A percentile compares a stretch with the other conserved stretches of the same genome.
phyloP scores from a whole-genome alignment of 306 rosid species.

The Lathyrus oleraceus region DNA sequence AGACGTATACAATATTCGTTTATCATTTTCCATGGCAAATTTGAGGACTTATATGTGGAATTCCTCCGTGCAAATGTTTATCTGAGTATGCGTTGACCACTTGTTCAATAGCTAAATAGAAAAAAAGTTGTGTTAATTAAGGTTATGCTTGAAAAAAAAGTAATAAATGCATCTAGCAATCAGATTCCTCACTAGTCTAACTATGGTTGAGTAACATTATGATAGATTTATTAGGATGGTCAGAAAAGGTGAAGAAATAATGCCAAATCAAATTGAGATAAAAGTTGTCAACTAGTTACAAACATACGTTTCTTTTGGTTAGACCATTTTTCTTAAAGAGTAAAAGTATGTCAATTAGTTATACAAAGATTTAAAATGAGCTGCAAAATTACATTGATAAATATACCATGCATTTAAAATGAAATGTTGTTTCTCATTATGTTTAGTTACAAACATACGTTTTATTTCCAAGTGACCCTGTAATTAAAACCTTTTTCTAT shows the following conservation, averaged over 20 bases:
- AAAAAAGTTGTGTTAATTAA: no score
- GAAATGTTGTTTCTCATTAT: constrained; percentile 7
- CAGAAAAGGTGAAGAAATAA: background rate
- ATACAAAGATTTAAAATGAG: background rate
- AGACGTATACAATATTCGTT: no score
- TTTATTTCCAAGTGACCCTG: background rate
- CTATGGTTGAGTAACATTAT: constrained; percentile 7
- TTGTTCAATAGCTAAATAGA: no score
- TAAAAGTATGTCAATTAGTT: background rate
- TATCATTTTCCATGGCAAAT: no score
- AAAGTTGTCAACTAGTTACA: no score
- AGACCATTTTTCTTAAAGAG: background rate
- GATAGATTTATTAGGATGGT: background rate
- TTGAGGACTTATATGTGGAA: no score
- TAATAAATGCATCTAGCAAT: background rate
- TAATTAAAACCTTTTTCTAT: background rate
- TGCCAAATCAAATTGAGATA: background rate
- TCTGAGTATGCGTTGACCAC: no score
- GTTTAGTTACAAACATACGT: constrained; percentile 15
- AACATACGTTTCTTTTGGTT: background rate
- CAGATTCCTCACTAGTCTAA: constrained; percentile 18
- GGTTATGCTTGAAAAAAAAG: no score
- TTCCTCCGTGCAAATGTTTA: no score
- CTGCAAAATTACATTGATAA: background rate
- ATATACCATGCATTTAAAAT: background rate